Evolutionary conservation across 2,329 filamentous ascomycete species (phyloP).

Genomic region (Setomelanomma holmii): DNA sequence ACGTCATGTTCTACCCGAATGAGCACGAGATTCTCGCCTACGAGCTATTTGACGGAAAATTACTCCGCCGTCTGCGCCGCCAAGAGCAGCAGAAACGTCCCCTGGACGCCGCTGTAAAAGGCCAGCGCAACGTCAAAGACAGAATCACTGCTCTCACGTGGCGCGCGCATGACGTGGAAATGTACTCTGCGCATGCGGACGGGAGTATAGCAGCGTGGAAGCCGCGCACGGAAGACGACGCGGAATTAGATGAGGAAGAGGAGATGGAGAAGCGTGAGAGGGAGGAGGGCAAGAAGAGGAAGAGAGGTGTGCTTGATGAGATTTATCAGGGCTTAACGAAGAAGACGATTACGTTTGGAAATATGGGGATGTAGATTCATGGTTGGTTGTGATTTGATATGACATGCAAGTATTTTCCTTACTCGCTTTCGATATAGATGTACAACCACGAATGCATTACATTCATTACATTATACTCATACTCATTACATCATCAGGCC

Average conservation of each 20-base stretch:
- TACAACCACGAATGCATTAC: not conserved
- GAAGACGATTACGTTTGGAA: conserved; percentile 68
- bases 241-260: conserved; percentile 52
- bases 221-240: conserved; percentile 63
- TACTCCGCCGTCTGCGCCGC: conserved; percentile 74
- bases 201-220: conserved; percentile 84
- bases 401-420: no score
- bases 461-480: not conserved
- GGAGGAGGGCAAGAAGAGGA: conserved; percentile 61
- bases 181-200: conserved; percentile 85
- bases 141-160: conserved; percentile 78
- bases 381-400: no score
- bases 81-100: conserved; percentile 52
- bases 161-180: conserved; percentile 71
- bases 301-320: conserved; percentile 79
- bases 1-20: conserved; percentile 82
- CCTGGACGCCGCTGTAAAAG: conserved; percentile 37
- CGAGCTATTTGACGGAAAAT: conserved; percentile 76
- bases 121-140: conserved; percentile 45
- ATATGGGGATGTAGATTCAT: conserved; percentile 20
- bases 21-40: conserved; percentile 76
- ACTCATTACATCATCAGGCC: not conserved
- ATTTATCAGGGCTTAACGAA: conserved; percentile 80
- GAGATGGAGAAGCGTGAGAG: conserved; percentile 43
- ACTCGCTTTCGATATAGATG: not conserved